Percentiles rank a stretch among this genome's conserved stretches.
Conservation (phyloP, 176 grass and related monocot species). For the Oryza australiensis region DNA sequence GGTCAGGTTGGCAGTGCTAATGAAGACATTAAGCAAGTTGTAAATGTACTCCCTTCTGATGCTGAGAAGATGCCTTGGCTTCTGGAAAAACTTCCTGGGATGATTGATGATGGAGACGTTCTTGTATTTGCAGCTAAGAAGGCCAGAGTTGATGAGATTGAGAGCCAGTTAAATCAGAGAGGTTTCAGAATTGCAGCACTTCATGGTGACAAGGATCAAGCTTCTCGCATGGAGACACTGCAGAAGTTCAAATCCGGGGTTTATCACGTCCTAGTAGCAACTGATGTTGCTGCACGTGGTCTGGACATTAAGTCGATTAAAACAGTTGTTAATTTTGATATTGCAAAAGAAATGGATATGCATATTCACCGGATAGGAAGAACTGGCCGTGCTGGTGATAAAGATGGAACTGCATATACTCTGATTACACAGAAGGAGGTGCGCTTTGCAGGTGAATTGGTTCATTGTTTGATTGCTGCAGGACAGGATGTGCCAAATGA, state of each 20-base stretch:
- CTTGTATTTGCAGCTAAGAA: constrained; percentile 96
- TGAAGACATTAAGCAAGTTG: constrained; percentile 97
- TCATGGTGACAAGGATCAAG: constrained; percentile 99
- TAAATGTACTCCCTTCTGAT: constrained; percentile 93
- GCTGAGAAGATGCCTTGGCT: constrained; percentile 95
- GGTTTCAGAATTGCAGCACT: constrained; percentile 90
- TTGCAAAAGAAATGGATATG: constrained; percentile 98
- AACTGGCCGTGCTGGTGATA: constrained; percentile 96
- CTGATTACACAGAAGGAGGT: constrained; percentile 89
- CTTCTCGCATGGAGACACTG: constrained; percentile 84
- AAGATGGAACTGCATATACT: constrained; percentile 94
- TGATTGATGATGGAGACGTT: constrained; percentile 97
- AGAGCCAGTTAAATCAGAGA: constrained; percentile 76
- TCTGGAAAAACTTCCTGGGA: constrained; percentile 72
- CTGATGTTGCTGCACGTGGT: constrained; percentile 97
- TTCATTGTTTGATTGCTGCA: constrained; percentile 83
- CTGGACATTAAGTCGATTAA: constrained; percentile 99
- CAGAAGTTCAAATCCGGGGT: constrained; percentile 93
- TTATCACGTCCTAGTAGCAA: constrained; percentile 95
- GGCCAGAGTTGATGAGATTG: constrained; percentile 85
- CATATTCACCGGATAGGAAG: constrained; percentile 96
- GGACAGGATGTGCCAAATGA: constrained; percentile 83
- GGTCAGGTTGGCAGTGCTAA: constrained; percentile 96
- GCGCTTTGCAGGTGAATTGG: constrained; percentile 90
- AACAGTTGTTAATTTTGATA: constrained; percentile 97